Conservation (phyloP, 352 stramenopile species). For the Phytophthora sp. region DNA sequence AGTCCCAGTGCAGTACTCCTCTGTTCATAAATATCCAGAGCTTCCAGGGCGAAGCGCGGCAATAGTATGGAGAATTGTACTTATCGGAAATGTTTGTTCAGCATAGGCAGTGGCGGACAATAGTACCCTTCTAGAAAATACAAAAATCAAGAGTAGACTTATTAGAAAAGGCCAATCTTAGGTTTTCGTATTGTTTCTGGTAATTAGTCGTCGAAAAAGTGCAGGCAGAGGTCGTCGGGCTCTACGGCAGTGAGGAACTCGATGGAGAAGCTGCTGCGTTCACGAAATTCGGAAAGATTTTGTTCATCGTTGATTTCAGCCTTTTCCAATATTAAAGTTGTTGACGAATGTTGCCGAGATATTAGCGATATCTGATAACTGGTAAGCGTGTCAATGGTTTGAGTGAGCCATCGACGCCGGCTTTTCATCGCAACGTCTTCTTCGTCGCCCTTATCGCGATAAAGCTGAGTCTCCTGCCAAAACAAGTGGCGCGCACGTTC, state of each 20-base stretch:
- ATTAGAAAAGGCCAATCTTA: too few relatives aligned
- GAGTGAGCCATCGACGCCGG: conserved; percentile 44
- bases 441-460: conserved; percentile 10
- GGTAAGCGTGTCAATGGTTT: conserved; percentile 47
- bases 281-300: conserved; percentile 46
- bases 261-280: conserved; percentile 67
- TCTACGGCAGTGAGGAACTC: conserved; percentile 58
- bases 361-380: conserved; percentile 28
- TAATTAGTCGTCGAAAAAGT: conserved; percentile 54
- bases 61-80: too few relatives aligned
- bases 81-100: too few relatives aligned
- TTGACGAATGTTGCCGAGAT: conserved; percentile 1
- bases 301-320: conserved; percentile 25
- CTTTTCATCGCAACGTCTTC: conserved; percentile 6
- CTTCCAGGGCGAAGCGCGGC: too few relatives aligned
- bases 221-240: conserved; percentile 58
- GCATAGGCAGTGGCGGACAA: too few relatives aligned
- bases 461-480: conserved; percentile 13
- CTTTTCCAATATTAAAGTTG: not conserved
- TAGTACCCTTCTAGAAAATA: too few relatives aligned
- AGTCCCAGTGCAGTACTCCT: too few relatives aligned
- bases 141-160: too few relatives aligned
- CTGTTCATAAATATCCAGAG: too few relatives aligned
- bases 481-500: conserved; percentile 56
- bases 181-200: too few relatives aligned